Percentiles rank a stretch among this genome's conserved stretches.
Evolutionary conservation across 805 yeast species (phyloP).

Genomic region (Torulaspora indica): DNA sequence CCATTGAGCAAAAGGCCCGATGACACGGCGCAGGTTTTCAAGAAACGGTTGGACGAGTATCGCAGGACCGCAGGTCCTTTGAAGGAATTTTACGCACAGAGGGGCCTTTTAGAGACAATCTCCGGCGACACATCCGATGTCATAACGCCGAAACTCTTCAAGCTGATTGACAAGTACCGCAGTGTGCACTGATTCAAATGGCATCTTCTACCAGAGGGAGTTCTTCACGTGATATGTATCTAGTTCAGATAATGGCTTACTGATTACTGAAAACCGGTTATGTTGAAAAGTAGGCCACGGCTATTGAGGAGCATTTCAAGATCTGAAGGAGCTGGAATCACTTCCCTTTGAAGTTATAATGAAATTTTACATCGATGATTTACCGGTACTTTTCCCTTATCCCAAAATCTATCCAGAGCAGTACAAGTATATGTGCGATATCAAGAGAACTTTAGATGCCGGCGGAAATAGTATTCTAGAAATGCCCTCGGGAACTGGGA

Average conservation of each 20-base stretch:
- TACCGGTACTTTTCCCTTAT: constrained; percentile 93
- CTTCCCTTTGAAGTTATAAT: constrained; percentile 10
- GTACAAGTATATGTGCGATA: constrained; percentile 95
- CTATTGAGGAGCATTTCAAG: background rate
- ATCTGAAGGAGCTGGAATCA: background rate
- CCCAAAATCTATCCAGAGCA: constrained; percentile 98
- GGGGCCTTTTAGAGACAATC: constrained; percentile 51
- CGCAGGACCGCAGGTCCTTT: constrained; percentile 57
- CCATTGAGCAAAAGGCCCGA: constrained; percentile 74
- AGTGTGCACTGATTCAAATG: constrained; percentile 3
- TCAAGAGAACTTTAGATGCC: constrained; percentile 86
- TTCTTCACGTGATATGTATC: constrained; percentile 5
- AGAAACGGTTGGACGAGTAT: constrained; percentile 60
- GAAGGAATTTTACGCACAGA: constrained; percentile 51
- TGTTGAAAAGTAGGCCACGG: too few relatives aligned
- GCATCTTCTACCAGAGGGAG: too few relatives aligned
- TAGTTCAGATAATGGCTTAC: background rate
- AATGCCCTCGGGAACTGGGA: constrained; percentile 99
- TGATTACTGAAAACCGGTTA: background rate
- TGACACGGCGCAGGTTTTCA: constrained; percentile 72
- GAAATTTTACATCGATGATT: constrained; percentile 89
- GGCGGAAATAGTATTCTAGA: constrained; percentile 96
- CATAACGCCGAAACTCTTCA: constrained; percentile 65
- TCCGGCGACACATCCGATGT: constrained; percentile 80
- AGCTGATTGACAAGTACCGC: constrained; percentile 37